These are phyloP conservation scores for Nemania diffusa DNA, from an alignment of 2,329 filamentous ascomycete genomes.

Conservation along the genomic window DNA sequence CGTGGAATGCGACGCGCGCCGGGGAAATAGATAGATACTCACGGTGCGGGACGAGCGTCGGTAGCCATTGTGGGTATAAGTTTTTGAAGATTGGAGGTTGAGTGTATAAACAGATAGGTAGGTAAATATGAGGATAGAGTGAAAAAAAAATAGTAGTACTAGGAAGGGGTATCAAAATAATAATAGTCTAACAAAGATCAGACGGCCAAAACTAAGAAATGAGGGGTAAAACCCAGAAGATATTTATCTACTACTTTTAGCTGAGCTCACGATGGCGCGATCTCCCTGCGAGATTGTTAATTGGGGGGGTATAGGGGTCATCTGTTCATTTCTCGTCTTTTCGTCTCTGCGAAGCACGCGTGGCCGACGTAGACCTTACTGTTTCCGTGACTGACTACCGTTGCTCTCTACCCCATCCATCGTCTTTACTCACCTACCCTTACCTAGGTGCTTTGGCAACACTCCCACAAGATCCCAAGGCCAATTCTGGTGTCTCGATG, in stretches of 20 bases:
- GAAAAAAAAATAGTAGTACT: neutral
- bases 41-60: slow-evolving; percentile 46
- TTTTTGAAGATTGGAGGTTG: slow-evolving; percentile 11
- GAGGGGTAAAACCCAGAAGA: slow-evolving; percentile 30
- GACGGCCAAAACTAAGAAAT: slow-evolving; percentile 1
- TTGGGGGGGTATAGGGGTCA: slow-evolving; percentile 6
- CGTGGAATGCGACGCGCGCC: neutral
- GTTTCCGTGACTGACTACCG: slow-evolving; percentile 5
- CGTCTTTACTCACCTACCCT: neutral
- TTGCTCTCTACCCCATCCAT: slow-evolving; percentile 9
- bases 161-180: slow-evolving; percentile 31
- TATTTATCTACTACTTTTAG: slow-evolving; percentile 31
- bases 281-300: slow-evolving; percentile 32
- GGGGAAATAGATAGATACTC: slow-evolving; percentile 33
- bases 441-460: neutral
- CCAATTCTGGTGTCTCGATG: neutral
- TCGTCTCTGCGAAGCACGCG: neutral
- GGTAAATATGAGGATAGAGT: slow-evolving; percentile 1
- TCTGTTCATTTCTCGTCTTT: slow-evolving; percentile 19
- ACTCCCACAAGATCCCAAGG: neutral
- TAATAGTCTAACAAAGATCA: slow-evolving; percentile 11
- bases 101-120: slow-evolving; percentile 3
- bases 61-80: slow-evolving; percentile 43
- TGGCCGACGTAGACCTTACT: neutral
- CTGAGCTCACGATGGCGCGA: slow-evolving; percentile 38